Conservation (phyloP, 2,329 filamentous ascomycete genomes). For the Chrysosphaeria jannelii region DNA sequence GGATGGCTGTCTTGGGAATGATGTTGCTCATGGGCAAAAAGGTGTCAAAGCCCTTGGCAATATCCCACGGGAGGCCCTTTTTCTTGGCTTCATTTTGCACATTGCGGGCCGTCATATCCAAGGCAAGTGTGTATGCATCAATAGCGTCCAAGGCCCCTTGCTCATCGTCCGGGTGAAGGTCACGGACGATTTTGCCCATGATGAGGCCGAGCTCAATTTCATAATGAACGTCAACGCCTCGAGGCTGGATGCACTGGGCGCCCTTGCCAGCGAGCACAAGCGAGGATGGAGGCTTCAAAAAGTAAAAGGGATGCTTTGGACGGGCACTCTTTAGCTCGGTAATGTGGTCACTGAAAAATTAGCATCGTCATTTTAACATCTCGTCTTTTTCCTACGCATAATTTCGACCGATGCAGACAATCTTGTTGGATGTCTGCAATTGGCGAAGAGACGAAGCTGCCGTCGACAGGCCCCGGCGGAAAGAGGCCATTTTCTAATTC, state of each 20-base stretch:
- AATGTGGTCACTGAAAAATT: constrained; percentile 46
- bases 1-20: constrained; percentile 52
- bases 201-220: constrained; percentile 83
- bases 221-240: constrained; percentile 66
- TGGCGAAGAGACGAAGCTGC: constrained; percentile 10
- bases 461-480: constrained; percentile 9
- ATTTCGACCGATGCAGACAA: constrained; percentile 72
- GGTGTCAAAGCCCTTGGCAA: constrained; percentile 92
- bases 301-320: constrained; percentile 95
- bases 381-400: constrained; percentile 33
- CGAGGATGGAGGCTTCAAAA: constrained; percentile 76
- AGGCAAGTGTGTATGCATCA: constrained; percentile 60
- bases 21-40: constrained; percentile 67
- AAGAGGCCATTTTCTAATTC: constrained; percentile 4
- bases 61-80: constrained; percentile 86
- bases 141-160: constrained; percentile 57
- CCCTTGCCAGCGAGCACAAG: constrained; percentile 40
- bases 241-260: constrained; percentile 43
- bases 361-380: not conserved
- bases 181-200: constrained; percentile 51
- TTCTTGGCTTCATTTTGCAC: constrained; percentile 90
- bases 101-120: constrained; percentile 94
- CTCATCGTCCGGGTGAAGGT: constrained; percentile 45
- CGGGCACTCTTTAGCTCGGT: constrained; percentile 63
- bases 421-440: constrained; percentile 24